These are phyloP conservation scores for Mortierella sp. DNA, from an alignment of 371 early-diverging fungal genomes.

Conservation along the genomic window DNA sequence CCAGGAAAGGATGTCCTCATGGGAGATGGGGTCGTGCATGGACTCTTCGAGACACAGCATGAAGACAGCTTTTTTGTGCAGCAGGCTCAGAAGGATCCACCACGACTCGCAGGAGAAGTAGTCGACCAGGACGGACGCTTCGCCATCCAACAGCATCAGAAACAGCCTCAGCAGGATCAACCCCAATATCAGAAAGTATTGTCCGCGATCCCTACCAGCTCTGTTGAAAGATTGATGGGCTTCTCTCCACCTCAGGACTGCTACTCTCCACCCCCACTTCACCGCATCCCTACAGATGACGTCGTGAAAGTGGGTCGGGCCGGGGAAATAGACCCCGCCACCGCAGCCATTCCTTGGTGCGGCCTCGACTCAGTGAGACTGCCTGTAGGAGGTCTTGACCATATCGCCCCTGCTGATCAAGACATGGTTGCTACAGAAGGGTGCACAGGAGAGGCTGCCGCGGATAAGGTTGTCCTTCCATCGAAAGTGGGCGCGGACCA, in stretches of 20 bases:
- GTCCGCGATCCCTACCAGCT: slow-evolving; percentile 33
- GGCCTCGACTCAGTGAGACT: slow-evolving; percentile 14
- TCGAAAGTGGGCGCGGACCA: too few species aligned
- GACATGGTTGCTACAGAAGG: slow-evolving; percentile 33
- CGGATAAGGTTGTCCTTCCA: too few species aligned
- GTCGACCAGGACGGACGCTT: slow-evolving; percentile 5
- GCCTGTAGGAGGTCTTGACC: slow-evolving; percentile 31
- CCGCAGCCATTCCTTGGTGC: slow-evolving; percentile 19
- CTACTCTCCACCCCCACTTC: slow-evolving; percentile 20
- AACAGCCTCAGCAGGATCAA: slow-evolving; percentile 1
- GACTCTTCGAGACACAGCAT: slow-evolving; percentile 11
- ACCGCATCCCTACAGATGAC: slow-evolving; percentile 8
- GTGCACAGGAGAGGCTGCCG: slow-evolving; percentile 21
- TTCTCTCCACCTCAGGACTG: slow-evolving; percentile 11
- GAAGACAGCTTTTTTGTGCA: slow-evolving; percentile 7
- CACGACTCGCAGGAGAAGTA: slow-evolving; percentile 4
- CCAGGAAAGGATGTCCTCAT: slow-evolving; percentile 24
- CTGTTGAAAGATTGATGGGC: slow-evolving; percentile 15
- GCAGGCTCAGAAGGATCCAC: slow-evolving; percentile 16
- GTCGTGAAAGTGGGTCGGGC: slow-evolving; percentile 10
- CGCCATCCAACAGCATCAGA: slow-evolving; percentile 16
- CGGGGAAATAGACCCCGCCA: slow-evolving; percentile 18
- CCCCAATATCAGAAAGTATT: slow-evolving; percentile 14
- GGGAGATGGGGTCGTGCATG: slow-evolving; percentile 2
- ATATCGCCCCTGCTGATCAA: slow-evolving; percentile 36